A percentile compares a stretch with the other conserved stretches of the same genome.
Evolutionary conservation across 345 rosid genomes (phyloP).

Genomic region (Lepidium aucheri): DNA sequence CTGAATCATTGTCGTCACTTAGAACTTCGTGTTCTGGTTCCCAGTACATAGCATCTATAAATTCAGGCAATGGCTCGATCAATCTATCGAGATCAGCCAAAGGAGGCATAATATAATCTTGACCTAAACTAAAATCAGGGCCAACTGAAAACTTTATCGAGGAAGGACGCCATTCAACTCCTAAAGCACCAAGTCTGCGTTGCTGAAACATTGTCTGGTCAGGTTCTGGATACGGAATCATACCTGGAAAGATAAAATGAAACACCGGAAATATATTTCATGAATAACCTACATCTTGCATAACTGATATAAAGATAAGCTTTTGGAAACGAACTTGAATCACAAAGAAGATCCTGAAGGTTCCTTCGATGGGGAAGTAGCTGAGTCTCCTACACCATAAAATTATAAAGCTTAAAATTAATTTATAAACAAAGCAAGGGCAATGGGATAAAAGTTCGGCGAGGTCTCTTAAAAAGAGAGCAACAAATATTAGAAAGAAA

Average conservation of each 20-base stretch:
- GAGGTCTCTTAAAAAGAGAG: not conserved
- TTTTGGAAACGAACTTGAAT: conserved; percentile 53
- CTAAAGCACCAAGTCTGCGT: conserved; percentile 87
- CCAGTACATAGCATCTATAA: conserved; percentile 82
- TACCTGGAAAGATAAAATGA: conserved; percentile 43
- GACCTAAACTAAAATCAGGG: conserved; percentile 78
- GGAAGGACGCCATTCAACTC: conserved; percentile 82
- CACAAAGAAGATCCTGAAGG: conserved; percentile 93
- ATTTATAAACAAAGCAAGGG: not conserved
- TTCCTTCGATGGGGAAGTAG: conserved; percentile 80
- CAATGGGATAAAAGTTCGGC: not conserved
- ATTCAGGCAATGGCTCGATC: conserved; percentile 83
- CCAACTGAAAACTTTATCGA: conserved; percentile 64
- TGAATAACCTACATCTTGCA: conserved; percentile 7
- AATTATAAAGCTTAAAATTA: conserved; percentile 11
- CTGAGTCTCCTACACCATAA: conserved; percentile 74
- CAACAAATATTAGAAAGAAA: conserved; percentile 8
- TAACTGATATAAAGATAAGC: conserved; percentile 22
- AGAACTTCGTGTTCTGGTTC: conserved; percentile 78
- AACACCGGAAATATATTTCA: conserved; percentile 3
- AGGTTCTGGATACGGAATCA: conserved; percentile 95
- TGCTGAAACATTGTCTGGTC: conserved; percentile 91
- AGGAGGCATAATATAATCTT: conserved; percentile 76
- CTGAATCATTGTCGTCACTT: conserved; percentile 87
- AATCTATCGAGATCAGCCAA: conserved; percentile 80